These are phyloP conservation scores for Parastagonospora nodorum DNA, from an alignment of 2,329 filamentous ascomycete genomes.

Conservation along the genomic window DNA sequence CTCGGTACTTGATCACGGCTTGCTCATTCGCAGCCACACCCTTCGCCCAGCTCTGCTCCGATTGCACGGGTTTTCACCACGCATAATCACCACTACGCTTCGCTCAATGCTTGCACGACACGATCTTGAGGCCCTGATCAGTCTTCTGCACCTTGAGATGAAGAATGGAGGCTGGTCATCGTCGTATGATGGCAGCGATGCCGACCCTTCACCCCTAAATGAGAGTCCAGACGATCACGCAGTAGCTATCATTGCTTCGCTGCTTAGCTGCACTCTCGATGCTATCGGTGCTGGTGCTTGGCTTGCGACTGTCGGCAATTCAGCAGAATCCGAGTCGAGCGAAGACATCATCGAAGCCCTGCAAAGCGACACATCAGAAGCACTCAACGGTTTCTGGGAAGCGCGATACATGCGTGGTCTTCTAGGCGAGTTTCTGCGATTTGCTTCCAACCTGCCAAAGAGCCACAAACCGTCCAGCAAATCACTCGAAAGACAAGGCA, in stretches of 20 bases:
- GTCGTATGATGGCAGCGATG: conserved; percentile 66
- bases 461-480: conserved; percentile 38
- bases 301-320: conserved; percentile 59
- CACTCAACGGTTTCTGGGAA: conserved; percentile 74
- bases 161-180: conserved; percentile 77
- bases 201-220: conserved; percentile 46
- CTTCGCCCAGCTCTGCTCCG: conserved; percentile 72
- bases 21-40: conserved; percentile 65
- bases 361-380: conserved; percentile 70
- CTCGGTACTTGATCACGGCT: conserved; percentile 68
- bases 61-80: conserved; percentile 67
- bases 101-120: conserved; percentile 67
- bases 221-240: conserved; percentile 67
- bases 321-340: conserved; percentile 58
- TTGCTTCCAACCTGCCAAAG: conserved; percentile 43
- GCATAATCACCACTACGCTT: conserved; percentile 66
- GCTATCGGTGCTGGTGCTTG: conserved; percentile 76
- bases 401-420: conserved; percentile 67
- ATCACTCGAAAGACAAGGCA: conserved; percentile 50
- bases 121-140: conserved; percentile 73
- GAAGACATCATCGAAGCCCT: conserved; percentile 69
- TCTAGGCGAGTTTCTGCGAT: conserved; percentile 69
- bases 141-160: conserved; percentile 73
- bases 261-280: conserved; percentile 75
- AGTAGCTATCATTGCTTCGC: conserved; percentile 71